Conservation (phyloP, 1,284 basidiomycete genomes). For the Mrakiaceae sp. region DNA sequence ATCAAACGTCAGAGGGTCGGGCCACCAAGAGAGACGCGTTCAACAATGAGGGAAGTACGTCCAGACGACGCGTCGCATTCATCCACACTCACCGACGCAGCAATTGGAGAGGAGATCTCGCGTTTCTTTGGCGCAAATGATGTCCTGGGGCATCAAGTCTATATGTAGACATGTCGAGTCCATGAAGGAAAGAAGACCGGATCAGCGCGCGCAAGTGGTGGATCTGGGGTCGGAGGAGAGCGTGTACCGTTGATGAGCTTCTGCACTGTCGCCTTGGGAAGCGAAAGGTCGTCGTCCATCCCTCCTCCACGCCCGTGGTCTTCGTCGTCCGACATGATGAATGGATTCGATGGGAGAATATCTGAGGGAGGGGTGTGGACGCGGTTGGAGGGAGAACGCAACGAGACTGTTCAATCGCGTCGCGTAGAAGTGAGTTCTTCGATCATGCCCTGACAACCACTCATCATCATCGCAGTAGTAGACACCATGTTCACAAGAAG, state of each 20-base stretch:
- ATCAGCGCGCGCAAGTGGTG: neutral
- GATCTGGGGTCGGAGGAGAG: neutral
- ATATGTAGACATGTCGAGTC: slow-evolving; percentile 8
- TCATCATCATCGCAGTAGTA: too few relatives aligned
- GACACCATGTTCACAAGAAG: too few relatives aligned
- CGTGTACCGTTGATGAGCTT: slow-evolving; percentile 82
- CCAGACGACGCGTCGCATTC: neutral
- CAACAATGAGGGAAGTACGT: neutral
- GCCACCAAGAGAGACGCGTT: neutral
- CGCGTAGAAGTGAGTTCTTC: too few relatives aligned
- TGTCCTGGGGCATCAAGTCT: slow-evolving; percentile 82
- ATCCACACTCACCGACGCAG: slow-evolving; percentile 68
- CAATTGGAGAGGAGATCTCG: slow-evolving; percentile 94
- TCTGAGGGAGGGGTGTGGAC: too few relatives aligned
- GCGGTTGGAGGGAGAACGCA: neutral
- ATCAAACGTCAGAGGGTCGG: neutral
- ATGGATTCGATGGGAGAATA: too few relatives aligned
- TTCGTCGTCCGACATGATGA: slow-evolving; percentile 2
- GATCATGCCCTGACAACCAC: too few relatives aligned
- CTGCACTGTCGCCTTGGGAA: slow-evolving; percentile 93
- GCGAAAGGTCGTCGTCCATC: slow-evolving; percentile 75
- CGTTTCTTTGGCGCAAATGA: slow-evolving; percentile 90
- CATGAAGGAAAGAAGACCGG: neutral
- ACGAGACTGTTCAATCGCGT: too few relatives aligned
- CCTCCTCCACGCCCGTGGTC: neutral